Base-by-base conservation (phyloP, 148 eudicot species). In the Limonium bicolor region DNA sequence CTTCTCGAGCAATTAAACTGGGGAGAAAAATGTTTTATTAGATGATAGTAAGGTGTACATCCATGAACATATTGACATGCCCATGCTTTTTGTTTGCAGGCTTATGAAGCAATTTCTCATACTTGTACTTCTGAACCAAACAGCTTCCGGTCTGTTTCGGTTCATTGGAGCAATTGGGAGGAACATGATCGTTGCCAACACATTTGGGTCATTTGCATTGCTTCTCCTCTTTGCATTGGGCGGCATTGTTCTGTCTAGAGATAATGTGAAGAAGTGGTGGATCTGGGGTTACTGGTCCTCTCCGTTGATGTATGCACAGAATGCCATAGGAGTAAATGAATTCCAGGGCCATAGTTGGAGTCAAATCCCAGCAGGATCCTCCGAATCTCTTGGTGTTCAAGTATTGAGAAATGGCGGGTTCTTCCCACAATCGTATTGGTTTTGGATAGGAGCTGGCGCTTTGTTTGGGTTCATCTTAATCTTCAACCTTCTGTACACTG, bases 281-380 rank as follows among this genome's bases (percentile, higher is more conserved):
- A 59, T 55, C 44, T 79, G 94, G 84, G 94, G 76, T 52, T 79
- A 68, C 49, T 84, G 84, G 84, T 18, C 54, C 4, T 84, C 94
- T 22, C 88, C 88, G 0, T 11, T 84, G 70, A 84, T 76, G 88
- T 84, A 84, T 54, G 84, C 69, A 46, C 70, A 69, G 46, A 73
- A 58, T 49, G 84, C 81, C 28, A 23, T 84, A 5, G 28, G 52
- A 46, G 77, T 66, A 53, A 85, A 85, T 46, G 95, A 85, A 58
- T 73, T 85, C 55, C 65, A 58, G 3, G 95, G 90, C 35, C 38
- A 66, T 18, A 64, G 58, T 36, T 85, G 90, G 90, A 56, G 44
- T n/a, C n/a, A n/a, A n/a, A n/a, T n/a, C n/a, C n/a, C 41, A 5
- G n/a, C 20, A 38, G 41, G 41, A 17, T 20, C 26, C 7, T 9